phyloP scores from a whole-genome alignment of 2,329 filamentous ascomycete species.

The Cladosporium sp. region DNA sequence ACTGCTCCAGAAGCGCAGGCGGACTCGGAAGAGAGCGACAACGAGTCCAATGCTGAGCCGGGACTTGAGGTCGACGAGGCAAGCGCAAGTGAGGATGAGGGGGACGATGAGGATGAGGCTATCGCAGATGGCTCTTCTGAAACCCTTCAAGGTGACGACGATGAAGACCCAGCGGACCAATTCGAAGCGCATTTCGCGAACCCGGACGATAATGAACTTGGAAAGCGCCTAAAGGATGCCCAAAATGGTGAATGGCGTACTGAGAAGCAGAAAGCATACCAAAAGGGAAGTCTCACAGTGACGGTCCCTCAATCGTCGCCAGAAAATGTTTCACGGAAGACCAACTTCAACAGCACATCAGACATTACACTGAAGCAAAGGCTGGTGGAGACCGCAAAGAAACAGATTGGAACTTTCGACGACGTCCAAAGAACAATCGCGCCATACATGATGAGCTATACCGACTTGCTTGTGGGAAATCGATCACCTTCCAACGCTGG shows the following conservation, averaged over 20 bases:
- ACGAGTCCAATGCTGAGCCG: conserved; percentile 35
- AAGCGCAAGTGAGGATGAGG: conserved; percentile 26
- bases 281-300: conserved; percentile 16
- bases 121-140: conserved; percentile 42
- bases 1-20: conserved; percentile 17
- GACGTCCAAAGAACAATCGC: conserved; percentile 61
- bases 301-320: conserved; percentile 17
- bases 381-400: conserved; percentile 52
- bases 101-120: conserved; percentile 43
- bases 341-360: conserved; percentile 9
- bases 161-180: conserved; percentile 17
- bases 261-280: conserved; percentile 19
- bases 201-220: conserved; percentile 58
- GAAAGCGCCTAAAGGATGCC: conserved; percentile 45
- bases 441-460: conserved; percentile 73
- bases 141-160: conserved; percentile 46
- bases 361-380: conserved; percentile 66
- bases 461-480: conserved; percentile 71
- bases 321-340: conserved; percentile 13
- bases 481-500: conserved; percentile 65
- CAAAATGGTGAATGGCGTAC: conserved; percentile 45
- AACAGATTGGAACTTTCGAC: conserved; percentile 55
- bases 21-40: conserved; percentile 33
- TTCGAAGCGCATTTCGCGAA: conserved; percentile 76
- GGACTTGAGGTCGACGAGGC: conserved; percentile 34